Percentiles rank a stretch among this genome's conserved stretches.
phyloP scores from a whole-genome alignment of 345 rosid genomes.

The Aquilaria yunnanensis region DNA sequence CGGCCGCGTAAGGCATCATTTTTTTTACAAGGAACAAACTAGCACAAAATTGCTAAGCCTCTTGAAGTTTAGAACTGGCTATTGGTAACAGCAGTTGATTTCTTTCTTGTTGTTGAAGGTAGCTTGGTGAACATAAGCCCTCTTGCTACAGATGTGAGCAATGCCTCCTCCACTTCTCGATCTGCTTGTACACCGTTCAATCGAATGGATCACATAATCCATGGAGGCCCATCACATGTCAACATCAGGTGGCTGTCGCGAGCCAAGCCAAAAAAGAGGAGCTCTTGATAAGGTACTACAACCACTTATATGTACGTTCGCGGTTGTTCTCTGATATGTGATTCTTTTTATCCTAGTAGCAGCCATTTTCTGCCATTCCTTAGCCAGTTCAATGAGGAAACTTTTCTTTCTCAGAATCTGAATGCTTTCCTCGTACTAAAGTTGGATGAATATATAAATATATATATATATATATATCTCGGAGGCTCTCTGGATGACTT shows the following conservation, averaged over 20 bases:
- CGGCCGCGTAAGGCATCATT: no score
- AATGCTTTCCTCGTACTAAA: no score
- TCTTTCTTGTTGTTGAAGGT: neutral
- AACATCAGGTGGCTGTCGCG: conserved; percentile 11
- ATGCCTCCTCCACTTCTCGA: conserved; percentile 12
- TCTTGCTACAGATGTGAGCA: neutral
- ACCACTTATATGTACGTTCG: neutral
- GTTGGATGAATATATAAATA: no score
- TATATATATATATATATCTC: no score
- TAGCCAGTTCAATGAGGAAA: conserved; percentile 11
- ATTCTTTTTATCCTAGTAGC: conserved; percentile 7
- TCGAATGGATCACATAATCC: conserved; percentile 13
- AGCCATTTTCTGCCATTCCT: conserved; percentile 21
- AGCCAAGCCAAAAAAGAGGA: conserved; percentile 14
- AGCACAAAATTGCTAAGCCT: neutral
- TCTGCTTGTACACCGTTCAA: neutral
- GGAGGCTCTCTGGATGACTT: no score
- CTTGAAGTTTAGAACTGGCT: neutral
- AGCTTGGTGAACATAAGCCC: neutral
- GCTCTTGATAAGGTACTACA: conserved; percentile 11
- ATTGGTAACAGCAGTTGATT: neutral
- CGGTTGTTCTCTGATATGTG: neutral
- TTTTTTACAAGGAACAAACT: no score
- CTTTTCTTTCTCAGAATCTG: no score
- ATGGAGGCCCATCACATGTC: conserved; percentile 19